Conservation (phyloP, 2,329 filamentous ascomycete species). For the Ustulina deusta region DNA sequence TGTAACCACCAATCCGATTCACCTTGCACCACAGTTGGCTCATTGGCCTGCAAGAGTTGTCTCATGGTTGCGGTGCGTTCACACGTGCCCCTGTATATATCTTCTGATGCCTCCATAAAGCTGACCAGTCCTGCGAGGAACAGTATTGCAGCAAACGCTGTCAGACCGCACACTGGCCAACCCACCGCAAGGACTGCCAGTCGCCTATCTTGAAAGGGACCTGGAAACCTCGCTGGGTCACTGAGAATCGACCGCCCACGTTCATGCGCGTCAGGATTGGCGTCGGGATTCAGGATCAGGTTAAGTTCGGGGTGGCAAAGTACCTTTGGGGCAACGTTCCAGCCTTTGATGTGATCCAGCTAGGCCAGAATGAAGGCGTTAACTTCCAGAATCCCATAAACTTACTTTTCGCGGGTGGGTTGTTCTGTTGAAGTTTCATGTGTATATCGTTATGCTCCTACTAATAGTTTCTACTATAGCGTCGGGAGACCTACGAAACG, state of each 20-base stretch:
- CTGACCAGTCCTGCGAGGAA: background rate
- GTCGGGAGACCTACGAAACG: conserved; percentile 37
- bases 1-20: conserved; percentile 12
- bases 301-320: background rate
- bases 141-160: conserved; percentile 55
- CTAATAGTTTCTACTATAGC: conserved; percentile 22
- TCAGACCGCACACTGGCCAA: conserved; percentile 48
- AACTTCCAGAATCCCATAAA: background rate
- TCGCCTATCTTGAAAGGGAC: conserved; percentile 45
- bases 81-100: background rate
- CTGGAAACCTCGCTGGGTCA: conserved; percentile 51
- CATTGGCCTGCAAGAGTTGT: conserved; percentile 34
- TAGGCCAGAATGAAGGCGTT: conserved; percentile 15
- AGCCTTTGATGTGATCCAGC: conserved; percentile 35
- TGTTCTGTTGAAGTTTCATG: background rate
- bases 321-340: conserved; percentile 40
- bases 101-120: background rate
- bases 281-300: background rate
- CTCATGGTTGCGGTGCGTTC: conserved; percentile 31
- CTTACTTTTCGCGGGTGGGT: conserved; percentile 5
- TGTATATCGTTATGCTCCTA: background rate
- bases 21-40: conserved; percentile 24
- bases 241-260: conserved; percentile 42
- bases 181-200: conserved; percentile 50
- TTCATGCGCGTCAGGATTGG: conserved; percentile 38